Evolutionary conservation across 2,329 filamentous ascomycete genomes (phyloP).

Genomic region (Ceratocystis lukuohia): DNA sequence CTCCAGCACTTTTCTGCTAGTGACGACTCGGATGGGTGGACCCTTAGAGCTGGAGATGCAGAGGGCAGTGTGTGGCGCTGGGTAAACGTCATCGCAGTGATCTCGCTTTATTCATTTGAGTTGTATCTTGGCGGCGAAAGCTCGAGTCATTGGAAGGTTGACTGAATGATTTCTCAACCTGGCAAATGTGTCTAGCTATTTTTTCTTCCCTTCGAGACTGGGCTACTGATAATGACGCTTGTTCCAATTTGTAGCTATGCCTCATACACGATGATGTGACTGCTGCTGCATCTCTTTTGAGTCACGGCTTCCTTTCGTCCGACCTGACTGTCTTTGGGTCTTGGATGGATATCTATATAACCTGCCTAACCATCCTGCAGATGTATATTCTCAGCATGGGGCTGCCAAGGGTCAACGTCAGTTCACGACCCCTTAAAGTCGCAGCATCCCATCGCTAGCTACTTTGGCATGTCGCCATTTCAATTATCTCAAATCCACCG

Average conservation of each 20-base stretch:
- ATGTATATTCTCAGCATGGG: not conserved
- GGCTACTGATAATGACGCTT: not conserved
- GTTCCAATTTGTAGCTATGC: not conserved
- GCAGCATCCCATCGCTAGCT: not conserved
- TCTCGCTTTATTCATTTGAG: slow-evolving; percentile 82
- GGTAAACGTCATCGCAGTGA: slow-evolving; percentile 81
- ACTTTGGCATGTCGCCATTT: not conserved
- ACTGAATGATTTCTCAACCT: slow-evolving; percentile 39
- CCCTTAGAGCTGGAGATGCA: slow-evolving; percentile 63
- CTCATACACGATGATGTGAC: not conserved
- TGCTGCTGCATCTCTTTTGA: not conserved
- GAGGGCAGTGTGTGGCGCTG: slow-evolving; percentile 85
- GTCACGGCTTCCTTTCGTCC: not conserved
- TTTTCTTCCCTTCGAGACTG: not conserved
- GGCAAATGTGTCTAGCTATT: slow-evolving; percentile 17
- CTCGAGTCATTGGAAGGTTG: slow-evolving; percentile 88
- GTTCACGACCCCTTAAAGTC: not conserved
- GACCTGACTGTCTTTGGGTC: not conserved
- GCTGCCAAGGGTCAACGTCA: not conserved
- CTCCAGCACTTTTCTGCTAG: slow-evolving; percentile 87
- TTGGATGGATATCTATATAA: not conserved
- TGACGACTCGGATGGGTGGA: slow-evolving; percentile 64
- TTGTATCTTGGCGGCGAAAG: slow-evolving; percentile 76
- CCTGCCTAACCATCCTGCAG: not conserved
- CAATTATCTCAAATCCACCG: not conserved